A percentile compares a stretch with the other conserved stretches of the same genome.
phyloP scores from a whole-genome alignment of 169 alveolate species.

The Plasmodium malariae region DNA sequence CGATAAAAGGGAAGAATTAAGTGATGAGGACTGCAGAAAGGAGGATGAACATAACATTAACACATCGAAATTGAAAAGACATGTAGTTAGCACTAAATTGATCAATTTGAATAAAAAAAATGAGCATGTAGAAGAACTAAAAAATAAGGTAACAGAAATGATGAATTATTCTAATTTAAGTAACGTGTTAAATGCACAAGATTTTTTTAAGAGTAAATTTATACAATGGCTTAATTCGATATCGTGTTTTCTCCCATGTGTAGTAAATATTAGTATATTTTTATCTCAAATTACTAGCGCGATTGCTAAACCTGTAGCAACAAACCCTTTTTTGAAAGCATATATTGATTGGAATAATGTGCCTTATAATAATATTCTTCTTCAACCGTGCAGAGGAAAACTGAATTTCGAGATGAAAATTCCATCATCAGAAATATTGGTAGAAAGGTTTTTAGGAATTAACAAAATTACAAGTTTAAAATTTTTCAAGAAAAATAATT shows the following conservation, averaged over 20 bases:
- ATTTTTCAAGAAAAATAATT: conserved; percentile 28
- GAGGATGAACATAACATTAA: background rate
- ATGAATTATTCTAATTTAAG: conserved; percentile 61
- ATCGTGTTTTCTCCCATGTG: conserved; percentile 55
- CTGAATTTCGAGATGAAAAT: conserved; percentile 39
- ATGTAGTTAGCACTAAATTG: background rate
- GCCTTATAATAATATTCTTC: conserved; percentile 51
- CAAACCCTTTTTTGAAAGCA: conserved; percentile 59
- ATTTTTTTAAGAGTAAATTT: conserved; percentile 22
- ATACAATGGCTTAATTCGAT: conserved; percentile 20
- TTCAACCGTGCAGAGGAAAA: conserved; percentile 69
- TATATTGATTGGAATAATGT: conserved; percentile 75
- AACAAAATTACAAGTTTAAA: conserved; percentile 58
- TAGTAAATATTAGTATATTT: conserved; percentile 51
- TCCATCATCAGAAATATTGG: conserved; percentile 35
- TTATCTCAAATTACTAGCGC: conserved; percentile 73
- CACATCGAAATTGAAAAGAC: background rate
- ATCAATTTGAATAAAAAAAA: background rate
- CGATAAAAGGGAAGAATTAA: background rate
- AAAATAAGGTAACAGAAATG: conserved; percentile 1
- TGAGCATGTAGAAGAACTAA: background rate
- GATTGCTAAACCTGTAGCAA: conserved; percentile 62
- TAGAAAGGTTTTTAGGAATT: conserved; percentile 66
- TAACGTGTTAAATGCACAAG: conserved; percentile 35
- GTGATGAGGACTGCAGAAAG: background rate